Evolutionary conservation across 2,329 filamentous ascomycete species (phyloP).

Genomic region (Alternaria tenuissima): DNA sequence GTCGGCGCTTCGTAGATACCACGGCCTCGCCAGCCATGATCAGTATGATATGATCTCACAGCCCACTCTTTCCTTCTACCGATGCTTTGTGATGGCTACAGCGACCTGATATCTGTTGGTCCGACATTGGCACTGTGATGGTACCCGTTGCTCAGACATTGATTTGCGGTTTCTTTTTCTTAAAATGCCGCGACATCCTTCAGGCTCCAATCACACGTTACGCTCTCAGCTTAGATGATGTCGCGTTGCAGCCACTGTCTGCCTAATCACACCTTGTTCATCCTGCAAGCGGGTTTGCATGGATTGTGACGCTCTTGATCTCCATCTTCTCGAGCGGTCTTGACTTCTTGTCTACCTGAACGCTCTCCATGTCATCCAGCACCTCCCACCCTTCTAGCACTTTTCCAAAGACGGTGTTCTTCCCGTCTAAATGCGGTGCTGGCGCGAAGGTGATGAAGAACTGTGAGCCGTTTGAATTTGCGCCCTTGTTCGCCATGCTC

Average conservation of each 20-base stretch:
- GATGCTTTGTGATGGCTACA: background rate
- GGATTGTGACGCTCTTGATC: slow-evolving; percentile 75
- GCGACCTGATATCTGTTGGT: background rate
- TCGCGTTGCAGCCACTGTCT: slow-evolving; percentile 42
- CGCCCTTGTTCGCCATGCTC: slow-evolving; percentile 81
- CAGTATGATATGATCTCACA: slow-evolving; percentile 20
- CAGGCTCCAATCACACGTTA: background rate
- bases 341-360: slow-evolving; percentile 80
- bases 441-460: slow-evolving; percentile 84
- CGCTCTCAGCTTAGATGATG: background rate
- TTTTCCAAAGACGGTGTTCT: slow-evolving; percentile 85
- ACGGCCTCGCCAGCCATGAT: slow-evolving; percentile 45
- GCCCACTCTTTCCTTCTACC: slow-evolving; percentile 3
- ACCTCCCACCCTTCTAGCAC: slow-evolving; percentile 68
- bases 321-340: slow-evolving; percentile 71
- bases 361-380: slow-evolving; percentile 73
- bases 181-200: background rate
- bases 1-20: slow-evolving; percentile 45
- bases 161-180: background rate
- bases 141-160: background rate
- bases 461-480: slow-evolving; percentile 77
- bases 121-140: background rate
- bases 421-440: slow-evolving; percentile 80
- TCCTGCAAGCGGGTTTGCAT: slow-evolving; percentile 79
- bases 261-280: background rate